A percentile compares a stretch with the other conserved stretches of the same genome.
Conservation (phyloP, 2,329 filamentous ascomycete genomes). For the Diaporthe citri region DNA sequence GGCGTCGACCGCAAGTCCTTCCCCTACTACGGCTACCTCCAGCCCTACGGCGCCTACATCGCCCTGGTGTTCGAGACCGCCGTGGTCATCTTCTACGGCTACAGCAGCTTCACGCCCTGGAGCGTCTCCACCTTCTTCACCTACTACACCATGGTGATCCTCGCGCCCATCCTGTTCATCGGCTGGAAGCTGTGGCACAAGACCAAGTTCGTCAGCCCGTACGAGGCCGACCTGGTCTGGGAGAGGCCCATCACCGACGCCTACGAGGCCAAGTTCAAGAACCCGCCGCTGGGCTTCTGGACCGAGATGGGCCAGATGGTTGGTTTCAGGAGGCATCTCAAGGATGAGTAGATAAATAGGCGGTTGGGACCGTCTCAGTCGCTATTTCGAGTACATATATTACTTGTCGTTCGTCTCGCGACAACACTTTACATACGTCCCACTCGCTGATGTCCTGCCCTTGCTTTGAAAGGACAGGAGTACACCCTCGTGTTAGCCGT, state of each 20-base stretch:
- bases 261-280: slow-evolving; percentile 45
- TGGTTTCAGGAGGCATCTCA: slow-evolving; percentile 37
- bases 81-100: slow-evolving; percentile 67
- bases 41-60: slow-evolving; percentile 69
- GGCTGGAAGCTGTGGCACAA: slow-evolving; percentile 75
- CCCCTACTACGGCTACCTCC: slow-evolving; percentile 70
- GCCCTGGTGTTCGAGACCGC: slow-evolving; percentile 56
- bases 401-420: background rate
- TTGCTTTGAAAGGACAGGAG: no score
- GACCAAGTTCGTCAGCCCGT: slow-evolving; percentile 65
- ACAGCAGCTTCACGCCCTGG: slow-evolving; percentile 53
- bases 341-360: slow-evolving; percentile 26
- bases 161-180: slow-evolving; percentile 66
- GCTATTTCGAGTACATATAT: slow-evolving; percentile 5
- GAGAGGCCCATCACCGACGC: slow-evolving; percentile 70
- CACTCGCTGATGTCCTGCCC: background rate
- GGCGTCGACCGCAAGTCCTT: slow-evolving; percentile 57
- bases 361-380: background rate
- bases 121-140: slow-evolving; percentile 51
- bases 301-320: slow-evolving; percentile 37
- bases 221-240: slow-evolving; percentile 71
- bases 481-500: background rate
- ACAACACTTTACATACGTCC: background rate
- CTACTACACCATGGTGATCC: slow-evolving; percentile 70
- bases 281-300: slow-evolving; percentile 38